A percentile compares a stretch with the other conserved stretches of the same genome.
phyloP scores from a whole-genome alignment of 2,329 filamentous ascomycete genomes.

The Cryphonectria japonica region DNA sequence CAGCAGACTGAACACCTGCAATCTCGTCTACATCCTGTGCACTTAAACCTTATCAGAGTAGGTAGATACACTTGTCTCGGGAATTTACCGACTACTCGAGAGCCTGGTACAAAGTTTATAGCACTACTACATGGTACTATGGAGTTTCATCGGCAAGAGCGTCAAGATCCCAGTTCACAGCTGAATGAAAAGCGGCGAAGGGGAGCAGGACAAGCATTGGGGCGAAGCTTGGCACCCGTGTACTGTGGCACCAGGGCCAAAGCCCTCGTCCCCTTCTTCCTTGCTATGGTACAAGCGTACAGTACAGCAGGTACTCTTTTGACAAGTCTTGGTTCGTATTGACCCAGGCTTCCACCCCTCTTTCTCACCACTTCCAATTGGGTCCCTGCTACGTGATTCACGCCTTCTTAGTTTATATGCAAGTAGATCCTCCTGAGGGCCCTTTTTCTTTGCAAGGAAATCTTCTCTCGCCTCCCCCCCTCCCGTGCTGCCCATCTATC shows the following conservation, averaged over 20 bases:
- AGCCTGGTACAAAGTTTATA: neutral
- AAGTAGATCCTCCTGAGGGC: neutral
- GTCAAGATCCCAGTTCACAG: neutral
- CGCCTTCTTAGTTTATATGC: constrained; percentile 4
- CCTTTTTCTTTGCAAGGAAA: neutral
- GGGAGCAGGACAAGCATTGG: neutral
- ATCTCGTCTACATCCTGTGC: neutral
- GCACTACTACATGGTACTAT: neutral
- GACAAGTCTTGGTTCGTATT: neutral
- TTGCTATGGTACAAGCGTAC: neutral
- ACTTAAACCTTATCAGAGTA: neutral
- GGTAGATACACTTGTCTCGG: neutral
- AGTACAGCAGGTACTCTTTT: neutral
- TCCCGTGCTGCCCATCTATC: neutral
- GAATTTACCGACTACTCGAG: neutral
- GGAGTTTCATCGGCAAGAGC: neutral
- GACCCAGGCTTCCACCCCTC: neutral
- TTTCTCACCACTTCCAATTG: neutral
- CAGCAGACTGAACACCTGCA: neutral
- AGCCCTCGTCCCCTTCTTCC: neutral
- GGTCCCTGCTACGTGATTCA: neutral
- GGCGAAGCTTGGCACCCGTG: neutral
- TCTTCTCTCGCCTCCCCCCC: neutral
- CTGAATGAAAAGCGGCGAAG: constrained; percentile 10
- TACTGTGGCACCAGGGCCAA: neutral